Conservation (phyloP, 2,329 filamentous ascomycete genomes). For the Penicillium sp. region DNA sequence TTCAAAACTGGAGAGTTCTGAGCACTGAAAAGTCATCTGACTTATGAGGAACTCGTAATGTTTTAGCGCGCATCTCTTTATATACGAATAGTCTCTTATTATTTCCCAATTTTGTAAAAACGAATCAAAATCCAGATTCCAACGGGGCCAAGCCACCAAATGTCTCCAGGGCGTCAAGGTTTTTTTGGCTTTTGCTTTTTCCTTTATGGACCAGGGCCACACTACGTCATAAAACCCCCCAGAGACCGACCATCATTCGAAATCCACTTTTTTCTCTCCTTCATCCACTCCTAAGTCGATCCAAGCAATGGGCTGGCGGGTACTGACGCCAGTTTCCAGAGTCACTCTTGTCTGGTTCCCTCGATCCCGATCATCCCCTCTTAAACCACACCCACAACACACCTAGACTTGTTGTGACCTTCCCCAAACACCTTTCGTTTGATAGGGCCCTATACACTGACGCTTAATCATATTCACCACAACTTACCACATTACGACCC, state of each 20-base stretch:
- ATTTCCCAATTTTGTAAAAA: neutral
- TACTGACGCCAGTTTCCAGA: slow-evolving; percentile 24
- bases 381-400: slow-evolving; percentile 6
- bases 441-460: slow-evolving; percentile 10
- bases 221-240: slow-evolving; percentile 35
- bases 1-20: neutral
- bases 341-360: slow-evolving; percentile 10
- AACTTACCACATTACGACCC: neutral
- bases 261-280: slow-evolving; percentile 19
- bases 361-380: slow-evolving; percentile 12
- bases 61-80: neutral
- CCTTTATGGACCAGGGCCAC: neutral
- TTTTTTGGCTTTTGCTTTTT: neutral
- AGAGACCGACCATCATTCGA: slow-evolving; percentile 25
- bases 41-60: neutral
- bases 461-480: slow-evolving; percentile 10
- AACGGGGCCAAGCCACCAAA: neutral
- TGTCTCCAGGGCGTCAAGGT: neutral
- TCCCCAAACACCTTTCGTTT: neutral
- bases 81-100: neutral
- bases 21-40: neutral
- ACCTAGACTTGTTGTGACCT: neutral
- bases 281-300: slow-evolving; percentile 24
- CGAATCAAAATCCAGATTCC: neutral
- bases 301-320: slow-evolving; percentile 23